Conservation (phyloP, 2,329 filamentous ascomycete genomes). For the Exophiala bonariae region DNA sequence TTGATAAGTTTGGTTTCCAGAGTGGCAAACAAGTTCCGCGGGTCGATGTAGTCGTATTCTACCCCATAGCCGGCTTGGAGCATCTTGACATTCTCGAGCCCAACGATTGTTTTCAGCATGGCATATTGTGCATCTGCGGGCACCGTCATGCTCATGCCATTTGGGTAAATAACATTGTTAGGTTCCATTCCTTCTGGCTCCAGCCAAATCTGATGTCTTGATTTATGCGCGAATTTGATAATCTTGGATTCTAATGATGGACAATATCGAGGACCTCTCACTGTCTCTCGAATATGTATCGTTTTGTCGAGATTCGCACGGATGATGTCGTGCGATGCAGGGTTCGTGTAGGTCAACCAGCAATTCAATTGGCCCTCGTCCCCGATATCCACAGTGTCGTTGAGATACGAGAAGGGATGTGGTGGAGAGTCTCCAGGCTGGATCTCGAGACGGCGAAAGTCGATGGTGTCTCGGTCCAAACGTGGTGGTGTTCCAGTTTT, state of each 20-base stretch:
- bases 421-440: conserved; percentile 85
- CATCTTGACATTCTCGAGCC: conserved; percentile 87
- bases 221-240: conserved; percentile 78
- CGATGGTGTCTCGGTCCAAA: conserved; percentile 76
- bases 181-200: conserved; percentile 89
- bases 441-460: conserved; percentile 69
- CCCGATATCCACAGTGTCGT: conserved; percentile 70
- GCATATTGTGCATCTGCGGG: conserved; percentile 82
- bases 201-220: conserved; percentile 88
- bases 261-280: conserved; percentile 92
- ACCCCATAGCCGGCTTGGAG: conserved; percentile 94
- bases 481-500: conserved; percentile 96
- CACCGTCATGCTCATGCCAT: conserved; percentile 96
- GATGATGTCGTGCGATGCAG: conserved; percentile 77
- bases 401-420: conserved; percentile 87
- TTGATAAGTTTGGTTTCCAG: conserved; percentile 90
- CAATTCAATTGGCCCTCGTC: conserved; percentile 77
- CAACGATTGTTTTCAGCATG: conserved; percentile 81
- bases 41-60: conserved; percentile 98
- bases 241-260: conserved; percentile 94
- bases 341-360: conserved; percentile 84
- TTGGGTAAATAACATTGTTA: conserved; percentile 88
- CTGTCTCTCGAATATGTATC: conserved; percentile 91
- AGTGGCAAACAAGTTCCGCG: conserved; percentile 80
- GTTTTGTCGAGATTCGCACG: conserved; percentile 90